Base-by-base conservation (phyloP, 148 eudicot species). In the Silene uniflora region DNA sequence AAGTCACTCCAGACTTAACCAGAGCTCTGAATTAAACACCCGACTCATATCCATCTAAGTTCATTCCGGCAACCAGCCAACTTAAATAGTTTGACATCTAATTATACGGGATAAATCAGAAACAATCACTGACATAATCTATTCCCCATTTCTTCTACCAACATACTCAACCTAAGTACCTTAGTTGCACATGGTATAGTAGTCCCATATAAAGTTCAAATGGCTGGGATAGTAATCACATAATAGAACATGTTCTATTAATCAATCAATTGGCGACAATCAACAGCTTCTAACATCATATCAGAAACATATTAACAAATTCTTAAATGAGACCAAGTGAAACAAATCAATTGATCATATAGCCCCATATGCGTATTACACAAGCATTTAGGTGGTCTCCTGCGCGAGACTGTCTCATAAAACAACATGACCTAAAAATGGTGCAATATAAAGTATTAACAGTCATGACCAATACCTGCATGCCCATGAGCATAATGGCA, bases 401-500 rank as follows among this genome's bases (percentile, higher is more conserved):
- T 6, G 42, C 42, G 6, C 4, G 42, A 35, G 42, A 6, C 42
- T 35, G 42, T 35, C 42, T 35, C 42, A 35, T 35, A 6, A 1
- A 35, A 73, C 39, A 25, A 42, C 18, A 47, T 3, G 27, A 19
- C 19, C 2, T 4, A 62, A 19, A 21, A 49, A 29, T 17, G 21
- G 21, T 21, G 22, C 60, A 35, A n/a, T 7, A 52, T 18, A 12
- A 42, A 69, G n/a, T 35, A 59, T 9, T 18, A 60, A 61, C 35
- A 76, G 35, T 58, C 19, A 60, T 59, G 42, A 73, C 19, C 2
- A 22, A 74, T 87, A 93, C 98, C 97, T 86, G 90, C 82, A 67
- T 59, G 77, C 6, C 98, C 99, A 84, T 95, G 97, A 77, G 97
- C 98, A 84, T 77, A 95, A 74, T 92, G 92, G 75, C 99, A 95